Percentiles rank a stretch among this genome's conserved stretches.
Conservation (phyloP, 257 asterid species). For the Plectranthus barbatus region DNA sequence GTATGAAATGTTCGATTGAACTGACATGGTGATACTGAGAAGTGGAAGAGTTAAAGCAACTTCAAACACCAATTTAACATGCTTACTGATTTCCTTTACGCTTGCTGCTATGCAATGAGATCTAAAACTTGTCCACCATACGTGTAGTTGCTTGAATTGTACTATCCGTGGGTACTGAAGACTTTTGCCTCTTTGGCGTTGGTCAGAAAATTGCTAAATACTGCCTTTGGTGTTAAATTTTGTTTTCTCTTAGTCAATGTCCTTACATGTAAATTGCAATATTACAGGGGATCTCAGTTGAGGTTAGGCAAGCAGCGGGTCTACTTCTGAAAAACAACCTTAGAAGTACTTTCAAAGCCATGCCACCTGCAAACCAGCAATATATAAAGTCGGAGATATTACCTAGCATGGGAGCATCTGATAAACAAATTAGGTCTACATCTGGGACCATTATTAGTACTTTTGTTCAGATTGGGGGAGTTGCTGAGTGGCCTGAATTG, state of each 20-base stretch:
- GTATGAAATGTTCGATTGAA: neutral
- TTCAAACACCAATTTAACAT: neutral
- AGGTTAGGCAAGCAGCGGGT: conserved; percentile 97
- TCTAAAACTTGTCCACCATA: neutral
- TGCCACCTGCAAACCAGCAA: conserved; percentile 65
- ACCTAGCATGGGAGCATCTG: conserved; percentile 84
- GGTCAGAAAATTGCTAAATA: neutral
- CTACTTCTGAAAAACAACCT: conserved; percentile 85
- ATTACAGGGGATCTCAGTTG: conserved; percentile 86
- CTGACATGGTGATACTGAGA: neutral
- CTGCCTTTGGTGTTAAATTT: conserved; percentile 24
- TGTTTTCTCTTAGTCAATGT: neutral
- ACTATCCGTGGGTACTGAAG: neutral
- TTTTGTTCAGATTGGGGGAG: conserved; percentile 79
- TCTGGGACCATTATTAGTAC: conserved; percentile 89
- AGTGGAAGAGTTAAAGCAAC: neutral
- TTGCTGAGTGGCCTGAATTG: conserved; percentile 90
- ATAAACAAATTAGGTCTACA: conserved; percentile 85
- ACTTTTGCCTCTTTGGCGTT: neutral
- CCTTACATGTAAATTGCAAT: conserved; percentile 11
- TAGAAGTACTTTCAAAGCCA: conserved; percentile 42
- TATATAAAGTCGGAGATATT: conserved; percentile 73
- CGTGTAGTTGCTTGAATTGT: neutral
- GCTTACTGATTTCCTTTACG: no score
- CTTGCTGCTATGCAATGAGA: neutral